Percentiles rank a stretch among this genome's conserved stretches.
Evolutionary conservation across 1,284 basidiomycete genomes (phyloP).

Genomic region (Grifola frondosa): DNA sequence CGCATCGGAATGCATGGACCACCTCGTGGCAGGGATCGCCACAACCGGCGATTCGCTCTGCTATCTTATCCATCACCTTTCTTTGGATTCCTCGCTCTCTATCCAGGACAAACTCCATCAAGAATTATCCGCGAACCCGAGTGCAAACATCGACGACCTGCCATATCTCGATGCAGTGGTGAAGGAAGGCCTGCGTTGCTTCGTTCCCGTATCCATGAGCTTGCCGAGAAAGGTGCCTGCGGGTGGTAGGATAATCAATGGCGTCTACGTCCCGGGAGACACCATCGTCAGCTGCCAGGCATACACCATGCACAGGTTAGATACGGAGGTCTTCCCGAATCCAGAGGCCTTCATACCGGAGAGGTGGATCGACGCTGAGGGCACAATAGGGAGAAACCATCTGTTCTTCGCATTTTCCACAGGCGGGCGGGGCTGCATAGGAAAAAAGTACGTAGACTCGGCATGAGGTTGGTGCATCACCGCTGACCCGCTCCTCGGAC

Average conservation of each 20-base stretch:
- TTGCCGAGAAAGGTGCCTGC: conserved; percentile 82
- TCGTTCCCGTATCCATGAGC: conserved; percentile 90
- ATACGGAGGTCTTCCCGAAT: conserved; percentile 82
- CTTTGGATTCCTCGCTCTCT: conserved; percentile 13
- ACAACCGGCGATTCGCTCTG: conserved; percentile 28
- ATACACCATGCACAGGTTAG: conserved; percentile 84
- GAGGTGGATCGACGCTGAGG: conserved; percentile 83
- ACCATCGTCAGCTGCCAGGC: conserved; percentile 96
- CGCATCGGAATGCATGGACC: conserved; percentile 27
- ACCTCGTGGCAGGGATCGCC: conserved; percentile 27
- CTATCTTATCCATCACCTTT: conserved; percentile 27
- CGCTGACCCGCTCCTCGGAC: not conserved
- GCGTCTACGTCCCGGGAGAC: conserved; percentile 86
- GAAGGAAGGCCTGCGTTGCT: conserved; percentile 87
- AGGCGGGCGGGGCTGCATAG: conserved; percentile 26
- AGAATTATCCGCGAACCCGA: conserved; percentile 17
- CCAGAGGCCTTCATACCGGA: conserved; percentile 85
- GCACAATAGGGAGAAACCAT: conserved; percentile 36
- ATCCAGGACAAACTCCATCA: conserved; percentile 20
- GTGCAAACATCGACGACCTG: conserved; percentile 72
- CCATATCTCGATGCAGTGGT: conserved; percentile 87
- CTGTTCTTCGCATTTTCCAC: conserved; percentile 27
- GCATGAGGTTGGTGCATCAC: not conserved
- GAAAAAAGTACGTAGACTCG: conserved; percentile 21
- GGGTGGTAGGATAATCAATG: conserved; percentile 81